A percentile compares a stretch with the other conserved stretches of the same genome.
Conservation (phyloP, 2,329 filamentous ascomycete species). For the Aspergillus intermedius region DNA sequence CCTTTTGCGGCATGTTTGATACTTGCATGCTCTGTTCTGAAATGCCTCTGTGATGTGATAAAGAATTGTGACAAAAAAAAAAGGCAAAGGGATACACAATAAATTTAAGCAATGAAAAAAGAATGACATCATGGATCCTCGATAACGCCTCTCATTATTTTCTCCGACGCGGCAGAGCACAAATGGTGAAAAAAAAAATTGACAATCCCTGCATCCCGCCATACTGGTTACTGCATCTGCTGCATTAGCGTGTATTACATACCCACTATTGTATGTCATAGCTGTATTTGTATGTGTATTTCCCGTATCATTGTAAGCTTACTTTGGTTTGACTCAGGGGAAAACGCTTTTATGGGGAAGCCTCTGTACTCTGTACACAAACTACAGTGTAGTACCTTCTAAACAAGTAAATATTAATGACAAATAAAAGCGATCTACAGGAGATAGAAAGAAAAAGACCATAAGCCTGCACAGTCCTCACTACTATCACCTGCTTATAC, state of each 20-base stretch:
- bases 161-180: not conserved
- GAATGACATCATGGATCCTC: slow-evolving; percentile 15
- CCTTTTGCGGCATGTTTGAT: not conserved
- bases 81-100: not conserved
- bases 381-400: too few relatives aligned
- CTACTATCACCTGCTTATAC: not conserved
- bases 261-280: slow-evolving; percentile 6
- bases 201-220: slow-evolving; percentile 8
- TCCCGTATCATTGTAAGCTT: not conserved
- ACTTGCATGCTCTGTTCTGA: not conserved
- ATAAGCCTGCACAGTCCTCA: too few relatives aligned
- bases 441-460: too few relatives aligned
- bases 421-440: too few relatives aligned
- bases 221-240: slow-evolving; percentile 13
- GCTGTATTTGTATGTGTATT: not conserved
- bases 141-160: not conserved
- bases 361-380: too few relatives aligned
- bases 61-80: not conserved
- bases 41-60: too few relatives aligned
- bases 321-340: not conserved
- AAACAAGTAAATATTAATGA: too few relatives aligned
- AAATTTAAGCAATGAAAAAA: not conserved
- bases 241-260: slow-evolving; percentile 12
- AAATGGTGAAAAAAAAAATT: slow-evolving; percentile 3
- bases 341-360: too few relatives aligned